These are phyloP conservation scores for Medicago lupulina DNA, from an alignment of 306 rosid genomes.

Conservation along the genomic window DNA sequence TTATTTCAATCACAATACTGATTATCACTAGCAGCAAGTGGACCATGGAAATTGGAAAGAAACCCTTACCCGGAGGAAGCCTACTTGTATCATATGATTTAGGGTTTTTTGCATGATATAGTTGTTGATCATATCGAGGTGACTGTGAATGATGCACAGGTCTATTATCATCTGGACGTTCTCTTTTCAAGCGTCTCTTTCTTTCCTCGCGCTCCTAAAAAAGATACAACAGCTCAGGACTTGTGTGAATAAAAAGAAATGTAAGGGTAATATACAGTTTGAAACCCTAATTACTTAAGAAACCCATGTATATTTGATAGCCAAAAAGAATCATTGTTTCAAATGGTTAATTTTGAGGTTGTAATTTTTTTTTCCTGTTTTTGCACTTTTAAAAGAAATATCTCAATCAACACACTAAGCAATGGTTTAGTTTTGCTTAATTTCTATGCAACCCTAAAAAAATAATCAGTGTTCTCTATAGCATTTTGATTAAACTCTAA, in stretches of 20 bases:
- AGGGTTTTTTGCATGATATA: slow-evolving; percentile 56
- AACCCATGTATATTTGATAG: slow-evolving; percentile 14
- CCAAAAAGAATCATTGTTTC: not conserved
- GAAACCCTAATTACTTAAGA: slow-evolving; percentile 10
- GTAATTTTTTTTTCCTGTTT: not conserved
- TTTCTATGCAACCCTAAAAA: not conserved
- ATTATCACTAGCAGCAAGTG: slow-evolving; percentile 24
- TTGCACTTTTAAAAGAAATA: not conserved
- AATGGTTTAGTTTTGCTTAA: not conserved
- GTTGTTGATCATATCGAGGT: slow-evolving; percentile 63
- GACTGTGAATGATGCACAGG: slow-evolving; percentile 67
- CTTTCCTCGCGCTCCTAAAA: slow-evolving; percentile 97
- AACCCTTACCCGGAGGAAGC: slow-evolving; percentile 89
- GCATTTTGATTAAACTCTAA: not conserved
- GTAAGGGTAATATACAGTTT: not conserved
- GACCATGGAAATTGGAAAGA: slow-evolving; percentile 39
- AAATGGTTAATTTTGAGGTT: not conserved
- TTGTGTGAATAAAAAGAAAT: slow-evolving; percentile 16
- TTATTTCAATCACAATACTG: slow-evolving; percentile 14
- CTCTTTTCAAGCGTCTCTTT: slow-evolving; percentile 79
- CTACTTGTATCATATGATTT: slow-evolving; percentile 73
- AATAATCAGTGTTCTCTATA: not conserved
- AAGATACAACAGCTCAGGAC: slow-evolving; percentile 43
- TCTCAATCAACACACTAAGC: not conserved
- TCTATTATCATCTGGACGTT: slow-evolving; percentile 83